Evolutionary conservation across 306 rosid species (phyloP).

Genomic region (Hippophae rhamnoides): DNA sequence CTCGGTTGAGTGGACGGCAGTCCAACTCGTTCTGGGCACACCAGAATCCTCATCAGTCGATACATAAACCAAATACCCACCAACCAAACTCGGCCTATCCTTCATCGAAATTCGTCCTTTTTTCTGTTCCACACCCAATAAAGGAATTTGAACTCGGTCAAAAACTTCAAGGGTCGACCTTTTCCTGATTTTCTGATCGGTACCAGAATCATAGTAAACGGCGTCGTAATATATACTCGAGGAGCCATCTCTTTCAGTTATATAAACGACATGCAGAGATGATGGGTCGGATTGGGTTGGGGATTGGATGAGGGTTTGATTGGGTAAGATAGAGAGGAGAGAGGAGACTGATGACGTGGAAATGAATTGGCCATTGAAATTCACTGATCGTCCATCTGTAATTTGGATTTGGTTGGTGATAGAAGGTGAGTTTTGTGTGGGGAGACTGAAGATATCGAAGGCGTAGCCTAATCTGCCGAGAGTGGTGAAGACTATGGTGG

Average conservation of each 20-base stretch:
- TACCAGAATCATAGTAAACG: constrained; percentile 12
- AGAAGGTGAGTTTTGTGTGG: constrained; percentile 13
- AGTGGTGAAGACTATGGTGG: constrained; percentile 64
- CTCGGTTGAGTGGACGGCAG: constrained; percentile 72
- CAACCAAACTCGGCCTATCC: constrained; percentile 52
- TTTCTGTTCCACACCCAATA: constrained; percentile 13
- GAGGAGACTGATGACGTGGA: constrained; percentile 18
- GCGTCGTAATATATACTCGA: constrained; percentile 54
- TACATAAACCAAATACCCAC: constrained; percentile 43
- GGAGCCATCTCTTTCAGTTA: constrained; percentile 57
- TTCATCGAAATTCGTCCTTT: constrained; percentile 43
- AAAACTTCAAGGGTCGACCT: constrained; percentile 38
- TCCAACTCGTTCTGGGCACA: constrained; percentile 52
- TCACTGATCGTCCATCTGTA: constrained; percentile 74
- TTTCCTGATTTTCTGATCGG: not conserved
- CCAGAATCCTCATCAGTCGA: constrained; percentile 68
- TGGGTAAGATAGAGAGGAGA: constrained; percentile 21
- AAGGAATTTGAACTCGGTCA: constrained; percentile 48
- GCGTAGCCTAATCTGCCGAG: constrained; percentile 48
- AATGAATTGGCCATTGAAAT: constrained; percentile 75
- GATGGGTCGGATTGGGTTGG: constrained; percentile 16
- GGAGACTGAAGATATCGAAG: constrained; percentile 65
- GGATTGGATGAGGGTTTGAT: constrained; percentile 13
- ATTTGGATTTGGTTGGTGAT: constrained; percentile 31
- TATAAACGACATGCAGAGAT: constrained; percentile 46